Evolutionary conservation across 2,329 filamentous ascomycete species (phyloP).

Genomic region (Ustilaginoidea virens): DNA sequence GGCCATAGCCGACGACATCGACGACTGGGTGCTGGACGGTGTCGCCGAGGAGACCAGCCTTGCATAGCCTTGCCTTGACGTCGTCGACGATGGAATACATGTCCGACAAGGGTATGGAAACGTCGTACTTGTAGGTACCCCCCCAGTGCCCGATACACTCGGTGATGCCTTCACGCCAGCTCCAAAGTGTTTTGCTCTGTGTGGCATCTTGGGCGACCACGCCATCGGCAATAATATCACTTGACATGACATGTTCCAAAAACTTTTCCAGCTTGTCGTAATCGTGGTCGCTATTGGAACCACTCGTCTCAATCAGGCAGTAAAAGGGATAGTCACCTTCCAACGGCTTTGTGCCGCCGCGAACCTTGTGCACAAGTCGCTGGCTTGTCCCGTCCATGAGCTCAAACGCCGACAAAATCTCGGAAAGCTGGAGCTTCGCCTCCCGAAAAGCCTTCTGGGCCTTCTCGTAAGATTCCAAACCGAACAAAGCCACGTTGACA

Average conservation of each 20-base stretch:
- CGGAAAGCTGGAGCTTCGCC: constrained; percentile 78
- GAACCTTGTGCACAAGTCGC: constrained; percentile 57
- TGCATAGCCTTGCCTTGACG: constrained; percentile 53
- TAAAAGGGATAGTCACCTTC: constrained; percentile 85
- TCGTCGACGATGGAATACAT: constrained; percentile 87
- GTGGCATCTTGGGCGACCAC: constrained; percentile 89
- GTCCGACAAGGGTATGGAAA: constrained; percentile 80
- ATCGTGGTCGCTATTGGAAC: constrained; percentile 88
- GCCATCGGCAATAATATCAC: constrained; percentile 76
- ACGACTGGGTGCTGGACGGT: constrained; percentile 64
- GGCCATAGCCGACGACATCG: constrained; percentile 88
- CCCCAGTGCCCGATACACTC: constrained; percentile 83
- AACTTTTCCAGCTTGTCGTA: constrained; percentile 80
- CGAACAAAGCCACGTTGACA: constrained; percentile 90
- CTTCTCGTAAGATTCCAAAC: constrained; percentile 78
- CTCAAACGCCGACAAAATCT: constrained; percentile 95
- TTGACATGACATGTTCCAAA: constrained; percentile 80
- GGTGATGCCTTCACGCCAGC: constrained; percentile 83
- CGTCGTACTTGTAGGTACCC: constrained; percentile 95
- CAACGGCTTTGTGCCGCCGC: constrained; percentile 67
- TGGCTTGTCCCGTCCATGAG: constrained; percentile 86
- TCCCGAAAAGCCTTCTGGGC: constrained; percentile 74
- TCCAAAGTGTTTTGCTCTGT: constrained; percentile 73
- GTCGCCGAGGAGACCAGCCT: constrained; percentile 63
- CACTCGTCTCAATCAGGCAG: constrained; percentile 90